phyloP scores from a whole-genome alignment of 2,329 filamentous ascomycete species.

The Ophiostoma populinum region DNA sequence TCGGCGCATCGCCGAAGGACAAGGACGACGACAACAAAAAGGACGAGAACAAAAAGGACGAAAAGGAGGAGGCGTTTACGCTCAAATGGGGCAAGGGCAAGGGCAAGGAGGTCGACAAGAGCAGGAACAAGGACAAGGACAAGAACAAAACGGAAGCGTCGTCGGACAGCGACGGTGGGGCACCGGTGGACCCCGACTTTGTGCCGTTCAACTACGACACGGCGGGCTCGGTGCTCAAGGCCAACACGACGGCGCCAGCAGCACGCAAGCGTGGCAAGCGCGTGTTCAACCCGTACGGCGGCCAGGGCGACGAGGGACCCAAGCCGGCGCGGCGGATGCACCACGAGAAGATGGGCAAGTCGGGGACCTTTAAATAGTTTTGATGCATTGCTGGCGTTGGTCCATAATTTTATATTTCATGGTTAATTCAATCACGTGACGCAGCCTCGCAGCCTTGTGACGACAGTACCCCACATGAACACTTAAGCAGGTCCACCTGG shows the following conservation, averaged over 20 bases:
- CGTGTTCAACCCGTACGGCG: conserved; percentile 18
- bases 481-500: too few relatives aligned
- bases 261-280: conserved; percentile 12
- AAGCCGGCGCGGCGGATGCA: conserved; percentile 18
- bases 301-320: conserved; percentile 16
- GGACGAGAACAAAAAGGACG: conserved; percentile 14
- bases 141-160: too few relatives aligned
- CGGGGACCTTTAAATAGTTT: conserved; percentile 24
- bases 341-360: conserved; percentile 17
- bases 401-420: too few relatives aligned
- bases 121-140: background rate
- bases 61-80: conserved; percentile 6
- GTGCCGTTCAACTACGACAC: conserved; percentile 21
- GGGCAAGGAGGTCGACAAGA: background rate
- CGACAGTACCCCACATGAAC: too few relatives aligned
- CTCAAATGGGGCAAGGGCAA: conserved; percentile 9
- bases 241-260: conserved; percentile 9
- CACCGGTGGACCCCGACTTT: conserved; percentile 19
- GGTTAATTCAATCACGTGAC: too few relatives aligned
- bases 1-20: conserved; percentile 12
- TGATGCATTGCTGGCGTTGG: too few relatives aligned
- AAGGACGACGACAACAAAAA: conserved; percentile 18
- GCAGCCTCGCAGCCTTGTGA: too few relatives aligned
- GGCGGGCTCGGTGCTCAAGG: conserved; percentile 18
- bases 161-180: conserved; percentile 18